phyloP scores from a whole-genome alignment of 2,329 filamentous ascomycete genomes.

The Thielaviopsis euricoi region DNA sequence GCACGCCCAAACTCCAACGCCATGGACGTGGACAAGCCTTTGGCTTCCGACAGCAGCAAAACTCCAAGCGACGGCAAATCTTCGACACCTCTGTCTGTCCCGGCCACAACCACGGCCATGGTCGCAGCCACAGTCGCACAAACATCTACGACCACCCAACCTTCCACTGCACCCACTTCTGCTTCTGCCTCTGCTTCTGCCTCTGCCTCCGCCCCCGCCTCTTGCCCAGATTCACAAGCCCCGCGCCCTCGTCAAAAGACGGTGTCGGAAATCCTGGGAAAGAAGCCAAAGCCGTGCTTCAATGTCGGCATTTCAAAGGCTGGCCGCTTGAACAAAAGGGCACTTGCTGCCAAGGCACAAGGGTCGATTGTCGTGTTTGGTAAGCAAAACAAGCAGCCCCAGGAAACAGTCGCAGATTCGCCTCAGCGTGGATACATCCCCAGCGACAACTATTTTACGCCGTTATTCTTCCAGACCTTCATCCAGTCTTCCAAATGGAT shows the following conservation, averaged over 20 bases:
- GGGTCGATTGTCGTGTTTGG: conserved; percentile 65
- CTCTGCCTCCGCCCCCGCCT: neutral
- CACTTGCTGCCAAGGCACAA: conserved; percentile 40
- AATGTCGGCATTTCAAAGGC: neutral
- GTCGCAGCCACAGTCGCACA: too few relatives aligned
- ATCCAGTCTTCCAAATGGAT: conserved; percentile 39
- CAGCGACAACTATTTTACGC: conserved; percentile 47
- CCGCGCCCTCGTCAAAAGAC: conserved; percentile 4
- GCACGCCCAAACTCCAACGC: too few relatives aligned
- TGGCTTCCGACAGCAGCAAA: neutral
- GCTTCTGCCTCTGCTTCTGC: neutral
- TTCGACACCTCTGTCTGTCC: neutral
- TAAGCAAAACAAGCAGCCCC: conserved; percentile 37
- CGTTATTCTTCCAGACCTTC: conserved; percentile 43
- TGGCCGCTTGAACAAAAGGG: conserved; percentile 29
- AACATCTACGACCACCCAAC: too few relatives aligned
- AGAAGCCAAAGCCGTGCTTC: neutral
- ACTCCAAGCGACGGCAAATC: neutral
- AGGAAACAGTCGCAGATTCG: conserved; percentile 29
- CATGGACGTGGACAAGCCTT: too few relatives aligned
- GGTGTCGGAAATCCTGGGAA: conserved; percentile 7
- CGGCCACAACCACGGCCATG: too few relatives aligned
- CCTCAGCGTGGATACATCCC: conserved; percentile 27
- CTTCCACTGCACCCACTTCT: too few relatives aligned
- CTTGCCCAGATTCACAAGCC: neutral